phyloP scores from a whole-genome alignment of 108 stramenopile species.

The Aurantiochytrium sp. region DNA sequence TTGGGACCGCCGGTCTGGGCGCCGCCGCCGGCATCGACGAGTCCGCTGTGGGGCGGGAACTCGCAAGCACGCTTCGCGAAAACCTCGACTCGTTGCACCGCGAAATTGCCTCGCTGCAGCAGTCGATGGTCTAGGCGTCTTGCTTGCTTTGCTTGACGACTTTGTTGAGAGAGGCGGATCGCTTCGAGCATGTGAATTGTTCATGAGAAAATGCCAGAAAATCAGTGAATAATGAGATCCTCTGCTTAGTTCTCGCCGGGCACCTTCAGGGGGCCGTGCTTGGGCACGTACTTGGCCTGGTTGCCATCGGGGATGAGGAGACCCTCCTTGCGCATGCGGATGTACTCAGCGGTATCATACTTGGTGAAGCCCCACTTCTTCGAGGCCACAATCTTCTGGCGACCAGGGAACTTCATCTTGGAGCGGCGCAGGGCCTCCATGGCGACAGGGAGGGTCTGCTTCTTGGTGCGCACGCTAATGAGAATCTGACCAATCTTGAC shows the following conservation, averaged over 20 bases:
- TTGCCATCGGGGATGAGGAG: slow-evolving; percentile 55
- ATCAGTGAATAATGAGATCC: not conserved
- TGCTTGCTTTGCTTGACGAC: too few relatives aligned
- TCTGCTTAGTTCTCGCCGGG: slow-evolving; percentile 29
- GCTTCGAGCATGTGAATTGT: not conserved
- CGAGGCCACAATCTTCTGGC: slow-evolving; percentile 97
- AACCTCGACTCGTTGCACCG: not conserved
- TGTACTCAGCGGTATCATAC: slow-evolving; percentile 92
- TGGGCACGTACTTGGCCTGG: slow-evolving; percentile 57
- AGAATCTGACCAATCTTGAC: slow-evolving; percentile 97
- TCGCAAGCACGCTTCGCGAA: not conserved
- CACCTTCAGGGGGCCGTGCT: slow-evolving; percentile 47
- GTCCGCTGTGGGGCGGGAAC: not conserved
- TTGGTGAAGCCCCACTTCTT: slow-evolving; percentile 99
- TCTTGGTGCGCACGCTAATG: slow-evolving; percentile 87
- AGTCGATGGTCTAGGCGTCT: not conserved
- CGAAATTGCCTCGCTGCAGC: slow-evolving; percentile 22
- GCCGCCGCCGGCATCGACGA: not conserved
- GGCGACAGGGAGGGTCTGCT: slow-evolving; percentile 76
- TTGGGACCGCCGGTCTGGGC: not conserved
- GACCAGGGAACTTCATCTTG: slow-evolving; percentile 99
- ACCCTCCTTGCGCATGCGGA: slow-evolving; percentile 76
- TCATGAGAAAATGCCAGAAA: not conserved
- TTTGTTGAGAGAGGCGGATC: too few relatives aligned
- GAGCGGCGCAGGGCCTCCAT: slow-evolving; percentile 98